Evolutionary conservation across 441 rosid genomes (phyloP).

Genomic region (Gossypium lobatum): DNA sequence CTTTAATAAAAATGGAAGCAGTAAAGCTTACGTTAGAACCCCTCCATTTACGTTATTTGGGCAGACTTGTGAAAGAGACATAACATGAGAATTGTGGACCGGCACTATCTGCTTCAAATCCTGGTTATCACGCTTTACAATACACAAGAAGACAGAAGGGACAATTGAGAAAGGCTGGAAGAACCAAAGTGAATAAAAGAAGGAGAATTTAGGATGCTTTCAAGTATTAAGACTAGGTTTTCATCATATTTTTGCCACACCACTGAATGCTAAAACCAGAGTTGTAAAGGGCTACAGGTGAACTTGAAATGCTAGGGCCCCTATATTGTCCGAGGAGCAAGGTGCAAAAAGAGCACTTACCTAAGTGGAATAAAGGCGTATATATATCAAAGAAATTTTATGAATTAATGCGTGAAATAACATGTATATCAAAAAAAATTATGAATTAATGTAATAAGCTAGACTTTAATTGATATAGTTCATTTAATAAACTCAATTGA

Average conservation of each 20-base stretch:
- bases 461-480: background rate
- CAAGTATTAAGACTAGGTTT: background rate
- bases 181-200: constrained; percentile 13
- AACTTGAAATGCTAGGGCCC: background rate
- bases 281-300: background rate
- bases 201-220: constrained; percentile 6
- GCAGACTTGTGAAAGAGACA: constrained; percentile 79
- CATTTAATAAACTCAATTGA: background rate
- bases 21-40: constrained; percentile 61
- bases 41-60: constrained; percentile 78
- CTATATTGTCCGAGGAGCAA: background rate
- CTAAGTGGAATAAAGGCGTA: background rate
- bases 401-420: background rate
- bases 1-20: constrained; percentile 10
- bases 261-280: background rate
- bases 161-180: constrained; percentile 23
- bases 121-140: constrained; percentile 64
- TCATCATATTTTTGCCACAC: background rate
- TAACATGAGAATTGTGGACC: constrained; percentile 77
- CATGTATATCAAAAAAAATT: background rate
- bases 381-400: background rate
- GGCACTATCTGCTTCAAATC: constrained; percentile 61
- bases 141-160: constrained; percentile 23
- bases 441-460: background rate
- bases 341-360: background rate